Base-by-base conservation (phyloP, 768 basidiomycete species). In the Pisolithus tinctorius region DNA sequence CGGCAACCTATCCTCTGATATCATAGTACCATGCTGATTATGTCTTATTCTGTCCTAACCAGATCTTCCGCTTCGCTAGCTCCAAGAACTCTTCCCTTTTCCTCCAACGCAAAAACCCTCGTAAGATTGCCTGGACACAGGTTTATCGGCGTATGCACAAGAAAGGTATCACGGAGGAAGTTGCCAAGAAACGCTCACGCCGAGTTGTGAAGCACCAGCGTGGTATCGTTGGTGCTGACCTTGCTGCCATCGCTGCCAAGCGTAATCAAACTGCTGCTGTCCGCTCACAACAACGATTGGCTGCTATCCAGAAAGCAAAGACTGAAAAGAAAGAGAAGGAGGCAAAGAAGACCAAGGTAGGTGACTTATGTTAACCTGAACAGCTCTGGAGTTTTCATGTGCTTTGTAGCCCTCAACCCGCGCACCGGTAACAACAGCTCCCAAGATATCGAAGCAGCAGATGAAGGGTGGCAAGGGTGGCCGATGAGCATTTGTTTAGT, bases 91-190 rank as follows among this genome's bases (percentile, higher is more conserved):
- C 93, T 55, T 97, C 95, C 55, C 87, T 99, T 59, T 98, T 98
- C 85, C 77, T 89, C 53, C 96, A 99, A 73, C 90, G 95, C 77
- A 99, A 99, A 80, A 98, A 99, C 80, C 96, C 96, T 48, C 91
- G 96, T 69, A 98, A 98, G 83, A 93, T 98, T 75, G 87, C 95
- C 57, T 98, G 95, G 95, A 98, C 95, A 37, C 74, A 77, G 63
- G 82, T 88, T 55, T 95, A 88, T 81, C 88, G 91, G 59, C 88
- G 93, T 63, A 91, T 96, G 86, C 96, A 98, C 84, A 96, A 95
- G 84, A 99, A 99, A 85, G 96, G 96, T 71, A 83, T 98, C 71
- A 93, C 93, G 47, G 95, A 98, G 76, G 95, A 98, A 74, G 88
- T 94, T 48, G 93, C 93, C 64, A 99, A 98, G 92, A 97, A 96